phyloP scores from a whole-genome alignment of 192 early-diverging fungal genomes.

The Backusella luteola region DNA sequence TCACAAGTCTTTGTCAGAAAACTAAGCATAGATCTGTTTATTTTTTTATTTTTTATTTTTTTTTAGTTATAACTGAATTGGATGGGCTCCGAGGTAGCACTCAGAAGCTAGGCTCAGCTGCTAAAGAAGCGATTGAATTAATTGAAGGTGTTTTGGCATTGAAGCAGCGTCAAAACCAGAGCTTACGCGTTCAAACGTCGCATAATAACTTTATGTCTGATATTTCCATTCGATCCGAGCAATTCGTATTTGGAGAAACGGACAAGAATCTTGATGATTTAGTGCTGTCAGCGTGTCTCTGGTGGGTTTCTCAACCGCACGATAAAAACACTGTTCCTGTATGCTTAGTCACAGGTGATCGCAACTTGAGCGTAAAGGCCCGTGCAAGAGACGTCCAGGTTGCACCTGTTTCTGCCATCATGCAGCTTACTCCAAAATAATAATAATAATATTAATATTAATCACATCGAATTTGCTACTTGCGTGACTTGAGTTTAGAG shows the following conservation, averaged over 20 bases:
- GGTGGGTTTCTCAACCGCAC: slow-evolving; percentile 33
- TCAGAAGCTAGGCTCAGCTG: slow-evolving; percentile 46
- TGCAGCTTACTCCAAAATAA: slow-evolving; percentile 20
- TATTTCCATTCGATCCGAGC: slow-evolving; percentile 52
- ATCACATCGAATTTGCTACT: neutral
- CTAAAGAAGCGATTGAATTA: slow-evolving; percentile 43
- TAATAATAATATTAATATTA: neutral
- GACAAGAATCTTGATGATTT: slow-evolving; percentile 62
- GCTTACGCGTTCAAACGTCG: slow-evolving; percentile 53
- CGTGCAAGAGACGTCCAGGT: slow-evolving; percentile 52
- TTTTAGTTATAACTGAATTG: slow-evolving; percentile 53
- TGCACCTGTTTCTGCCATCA: slow-evolving; percentile 19
- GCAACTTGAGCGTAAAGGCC: slow-evolving; percentile 58
- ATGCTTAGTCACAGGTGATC: slow-evolving; percentile 56
- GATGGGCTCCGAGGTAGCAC: slow-evolving; percentile 53
- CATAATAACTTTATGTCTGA: slow-evolving; percentile 54
- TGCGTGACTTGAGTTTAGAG: neutral
- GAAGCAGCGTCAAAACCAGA: slow-evolving; percentile 23
- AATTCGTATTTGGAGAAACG: slow-evolving; percentile 52
- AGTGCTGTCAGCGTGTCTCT: slow-evolving; percentile 52
- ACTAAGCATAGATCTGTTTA: neutral
- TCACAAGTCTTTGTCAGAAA: neutral
- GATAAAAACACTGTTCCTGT: slow-evolving; percentile 18
- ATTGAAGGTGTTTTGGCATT: slow-evolving; percentile 41
- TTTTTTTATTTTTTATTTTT: slow-evolving; percentile 23